A percentile compares a stretch with the other conserved stretches of the same genome.
Evolutionary conservation across 306 rosid genomes (phyloP).

Genomic region (Inga oerstediana): DNA sequence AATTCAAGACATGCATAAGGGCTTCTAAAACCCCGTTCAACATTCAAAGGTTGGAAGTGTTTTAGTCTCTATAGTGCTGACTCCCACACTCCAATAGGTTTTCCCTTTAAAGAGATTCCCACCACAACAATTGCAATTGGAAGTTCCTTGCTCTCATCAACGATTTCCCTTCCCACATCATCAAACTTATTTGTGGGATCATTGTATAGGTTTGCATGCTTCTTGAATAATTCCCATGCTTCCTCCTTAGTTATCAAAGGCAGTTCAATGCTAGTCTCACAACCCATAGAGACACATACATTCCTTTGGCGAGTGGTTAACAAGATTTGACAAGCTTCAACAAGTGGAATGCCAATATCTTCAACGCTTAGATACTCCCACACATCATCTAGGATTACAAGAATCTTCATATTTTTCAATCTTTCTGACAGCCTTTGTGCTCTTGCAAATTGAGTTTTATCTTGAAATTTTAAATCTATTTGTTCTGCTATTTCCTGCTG

Average conservation of each 20-base stretch:
- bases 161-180: not conserved
- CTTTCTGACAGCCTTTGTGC: not conserved
- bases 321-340: not conserved
- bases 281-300: not conserved
- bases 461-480: not conserved
- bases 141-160: not conserved
- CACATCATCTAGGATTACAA: constrained; percentile 23
- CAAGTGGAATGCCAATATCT: not conserved
- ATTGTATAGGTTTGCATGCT: not conserved
- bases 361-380: not conserved
- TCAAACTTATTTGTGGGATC: not conserved
- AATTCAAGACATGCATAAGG: not conserved
- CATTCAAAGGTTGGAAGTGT: not conserved
- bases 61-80: not conserved
- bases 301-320: not conserved
- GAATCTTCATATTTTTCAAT: not conserved
- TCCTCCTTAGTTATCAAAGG: not conserved
- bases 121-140: not conserved
- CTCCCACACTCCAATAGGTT: not conserved
- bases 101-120: not conserved
- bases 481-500: not conserved
- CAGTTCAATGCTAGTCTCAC: not conserved
- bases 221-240: not conserved
- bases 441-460: not conserved
- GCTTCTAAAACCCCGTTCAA: not conserved